These are phyloP conservation scores for Tolypocladium inflatum DNA, from an alignment of 2,329 filamentous ascomycete genomes.

Conservation along the genomic window DNA sequence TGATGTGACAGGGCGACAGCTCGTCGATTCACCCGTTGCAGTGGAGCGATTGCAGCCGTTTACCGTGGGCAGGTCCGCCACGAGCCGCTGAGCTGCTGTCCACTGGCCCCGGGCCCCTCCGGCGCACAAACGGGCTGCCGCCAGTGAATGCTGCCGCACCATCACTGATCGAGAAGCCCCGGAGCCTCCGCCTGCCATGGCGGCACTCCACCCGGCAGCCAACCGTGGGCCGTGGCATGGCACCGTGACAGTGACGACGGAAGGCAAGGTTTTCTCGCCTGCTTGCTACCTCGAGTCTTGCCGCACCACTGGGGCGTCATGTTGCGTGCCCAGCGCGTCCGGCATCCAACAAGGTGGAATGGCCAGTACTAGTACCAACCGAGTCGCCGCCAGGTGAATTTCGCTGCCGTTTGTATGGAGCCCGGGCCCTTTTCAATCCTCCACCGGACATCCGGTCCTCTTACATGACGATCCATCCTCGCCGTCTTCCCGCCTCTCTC, in stretches of 20 bases:
- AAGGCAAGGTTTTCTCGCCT: neutral
- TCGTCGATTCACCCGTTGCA: neutral
- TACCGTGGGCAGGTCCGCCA: neutral
- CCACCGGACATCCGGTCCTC: neutral
- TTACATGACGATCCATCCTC: neutral
- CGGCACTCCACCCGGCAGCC: conserved; percentile 2
- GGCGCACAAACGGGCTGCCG: neutral
- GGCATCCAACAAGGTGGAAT: neutral
- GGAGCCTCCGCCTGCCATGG: neutral
- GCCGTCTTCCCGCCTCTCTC: neutral
- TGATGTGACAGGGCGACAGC: neutral
- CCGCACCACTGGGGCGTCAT: neutral
- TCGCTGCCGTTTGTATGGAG: neutral
- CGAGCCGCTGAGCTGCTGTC: neutral
- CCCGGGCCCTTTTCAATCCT: neutral
- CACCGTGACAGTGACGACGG: conserved; percentile 3
- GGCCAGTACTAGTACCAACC: neutral
- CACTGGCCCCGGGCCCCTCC: neutral
- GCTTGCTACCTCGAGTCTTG: neutral
- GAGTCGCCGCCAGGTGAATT: neutral
- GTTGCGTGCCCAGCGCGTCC: neutral
- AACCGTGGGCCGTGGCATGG: conserved; percentile 4
- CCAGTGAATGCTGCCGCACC: neutral
- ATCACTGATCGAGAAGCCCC: neutral
- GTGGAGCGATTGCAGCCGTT: neutral